phyloP scores from a whole-genome alignment of 2,329 filamentous ascomycete genomes.

The Hypoxylon sp. region DNA sequence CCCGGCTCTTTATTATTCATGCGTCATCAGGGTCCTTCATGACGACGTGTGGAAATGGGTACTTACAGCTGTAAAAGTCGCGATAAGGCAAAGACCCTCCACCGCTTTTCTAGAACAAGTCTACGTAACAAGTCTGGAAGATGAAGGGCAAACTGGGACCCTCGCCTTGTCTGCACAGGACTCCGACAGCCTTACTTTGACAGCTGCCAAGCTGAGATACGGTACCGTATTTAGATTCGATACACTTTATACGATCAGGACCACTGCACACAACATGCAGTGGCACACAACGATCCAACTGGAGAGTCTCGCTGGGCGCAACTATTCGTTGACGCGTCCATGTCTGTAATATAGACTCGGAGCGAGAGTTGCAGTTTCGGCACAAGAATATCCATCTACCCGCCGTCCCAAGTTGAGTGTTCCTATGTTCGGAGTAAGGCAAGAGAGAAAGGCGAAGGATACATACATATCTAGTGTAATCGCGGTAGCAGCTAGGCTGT shows the following conservation, averaged over 20 bases:
- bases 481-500: conserved; percentile 7
- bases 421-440: conserved; percentile 28
- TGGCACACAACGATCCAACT: conserved; percentile 32
- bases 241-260: conserved; percentile 21
- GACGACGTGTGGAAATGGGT: conserved; percentile 31
- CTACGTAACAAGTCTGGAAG: conserved; percentile 19
- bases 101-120: conserved; percentile 40
- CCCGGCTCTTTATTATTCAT: conserved; percentile 26
- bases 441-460: conserved; percentile 8
- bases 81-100: conserved; percentile 30
- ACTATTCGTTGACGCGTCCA: conserved; percentile 37
- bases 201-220: conserved; percentile 41
- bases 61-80: conserved; percentile 24
- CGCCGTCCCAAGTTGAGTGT: conserved; percentile 16
- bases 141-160: conserved; percentile 33
- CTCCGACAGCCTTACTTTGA: conserved; percentile 38
- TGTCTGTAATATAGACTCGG: conserved; percentile 41
- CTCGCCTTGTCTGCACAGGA: conserved; percentile 33
- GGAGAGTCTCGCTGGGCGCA: conserved; percentile 14
- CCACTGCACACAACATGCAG: conserved; percentile 36
- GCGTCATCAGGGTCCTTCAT: conserved; percentile 40
- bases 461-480: conserved; percentile 38
- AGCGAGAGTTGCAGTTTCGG: conserved; percentile 39
- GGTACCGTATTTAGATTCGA: conserved; percentile 28
- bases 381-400: conserved; percentile 39